Evolutionary conservation across 371 early-diverging fungal species (phyloP).

Genomic region (Mortierella sp.): DNA sequence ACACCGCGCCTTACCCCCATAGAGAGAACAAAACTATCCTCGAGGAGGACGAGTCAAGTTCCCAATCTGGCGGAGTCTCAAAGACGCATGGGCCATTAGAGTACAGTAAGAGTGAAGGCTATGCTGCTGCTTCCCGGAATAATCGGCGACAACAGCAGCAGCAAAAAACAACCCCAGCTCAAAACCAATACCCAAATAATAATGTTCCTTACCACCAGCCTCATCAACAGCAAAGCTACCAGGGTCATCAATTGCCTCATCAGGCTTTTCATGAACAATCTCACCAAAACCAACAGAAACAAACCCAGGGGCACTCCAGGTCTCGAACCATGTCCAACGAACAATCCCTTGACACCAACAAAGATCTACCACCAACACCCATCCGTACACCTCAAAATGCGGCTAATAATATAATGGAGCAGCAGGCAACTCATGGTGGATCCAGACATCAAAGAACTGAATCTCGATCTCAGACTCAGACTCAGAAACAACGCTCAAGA

Average conservation of each 20-base stretch:
- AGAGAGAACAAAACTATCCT: conserved; percentile 31
- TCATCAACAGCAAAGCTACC: not conserved
- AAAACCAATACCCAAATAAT: not conserved
- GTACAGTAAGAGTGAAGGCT: conserved; percentile 49
- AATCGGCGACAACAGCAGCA: conserved; percentile 23
- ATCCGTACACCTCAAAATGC: not conserved
- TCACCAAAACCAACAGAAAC: conserved; percentile 14
- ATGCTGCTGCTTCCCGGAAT: conserved; percentile 12
- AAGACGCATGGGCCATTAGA: conserved; percentile 17
- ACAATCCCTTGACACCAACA: conserved; percentile 18
- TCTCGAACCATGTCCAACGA: conserved; percentile 25
- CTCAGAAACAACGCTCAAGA: conserved; percentile 18
- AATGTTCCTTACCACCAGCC: not conserved
- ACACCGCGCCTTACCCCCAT: conserved; percentile 32
- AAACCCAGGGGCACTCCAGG: not conserved
- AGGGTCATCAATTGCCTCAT: not conserved
- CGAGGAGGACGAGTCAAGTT: conserved; percentile 28
- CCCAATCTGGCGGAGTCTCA: not conserved
- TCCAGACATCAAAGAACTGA: conserved; percentile 5
- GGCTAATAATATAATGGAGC: not conserved
- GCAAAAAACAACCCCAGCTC: not conserved
- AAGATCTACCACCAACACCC: conserved; percentile 51
- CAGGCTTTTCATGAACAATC: conserved; percentile 21
- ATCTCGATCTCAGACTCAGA: conserved; percentile 14
- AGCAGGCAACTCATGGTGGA: not conserved